Conservation (phyloP, 257 asterid species). For the Gardenia jasminoides region DNA sequence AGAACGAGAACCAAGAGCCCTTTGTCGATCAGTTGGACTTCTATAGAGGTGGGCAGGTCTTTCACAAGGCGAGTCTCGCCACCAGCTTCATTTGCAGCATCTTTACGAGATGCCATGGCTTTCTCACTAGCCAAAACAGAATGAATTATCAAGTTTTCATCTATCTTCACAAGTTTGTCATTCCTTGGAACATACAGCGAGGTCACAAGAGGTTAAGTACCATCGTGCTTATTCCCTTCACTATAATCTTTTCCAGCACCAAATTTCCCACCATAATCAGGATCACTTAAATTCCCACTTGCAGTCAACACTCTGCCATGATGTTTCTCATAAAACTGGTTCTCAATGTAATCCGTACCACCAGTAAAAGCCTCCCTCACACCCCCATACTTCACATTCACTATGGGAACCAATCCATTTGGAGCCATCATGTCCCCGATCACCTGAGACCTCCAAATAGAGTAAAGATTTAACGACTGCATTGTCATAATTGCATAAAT, state of each 20-base stretch:
- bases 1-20: constrained; percentile 62
- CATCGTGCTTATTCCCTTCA: constrained; percentile 29
- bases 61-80: constrained; percentile 73
- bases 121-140: constrained; percentile 37
- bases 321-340: constrained; percentile 48
- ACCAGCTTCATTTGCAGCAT: constrained; percentile 28
- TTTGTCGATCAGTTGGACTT: constrained; percentile 28
- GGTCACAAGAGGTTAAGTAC: constrained; percentile 30
- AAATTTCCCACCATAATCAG: constrained; percentile 37
- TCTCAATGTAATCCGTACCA: constrained; percentile 35
- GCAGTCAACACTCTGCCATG: constrained; percentile 70
- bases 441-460: too few species aligned
- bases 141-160: constrained; percentile 36
- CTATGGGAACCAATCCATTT: constrained; percentile 82
- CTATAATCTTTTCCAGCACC: constrained; percentile 40
- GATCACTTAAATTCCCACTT: constrained; percentile 39
- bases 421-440: constrained; percentile 29
- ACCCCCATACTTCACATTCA: constrained; percentile 74
- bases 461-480: too few species aligned
- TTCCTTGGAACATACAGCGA: constrained; percentile 37
- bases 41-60: constrained; percentile 33
- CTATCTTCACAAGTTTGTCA: constrained; percentile 37
- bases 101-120: constrained; percentile 36
- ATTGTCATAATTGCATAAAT: too few species aligned
- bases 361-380: constrained; percentile 50